phyloP scores from a whole-genome alignment of 768 basidiomycete genomes.

The Agaricus sinodeliciosus region DNA sequence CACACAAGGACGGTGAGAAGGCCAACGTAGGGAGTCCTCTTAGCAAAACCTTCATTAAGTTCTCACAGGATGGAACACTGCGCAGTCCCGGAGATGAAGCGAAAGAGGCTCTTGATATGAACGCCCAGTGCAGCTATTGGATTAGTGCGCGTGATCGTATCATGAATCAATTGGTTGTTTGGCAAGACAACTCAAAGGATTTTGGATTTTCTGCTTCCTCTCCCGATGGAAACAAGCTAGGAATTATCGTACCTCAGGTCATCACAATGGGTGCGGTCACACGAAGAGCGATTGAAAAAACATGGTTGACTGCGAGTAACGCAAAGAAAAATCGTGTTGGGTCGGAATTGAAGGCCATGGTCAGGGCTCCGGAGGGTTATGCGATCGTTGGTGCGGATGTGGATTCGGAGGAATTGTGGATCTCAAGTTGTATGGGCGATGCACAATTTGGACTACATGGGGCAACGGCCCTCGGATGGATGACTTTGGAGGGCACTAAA shows the following conservation, averaged over 20 bases:
- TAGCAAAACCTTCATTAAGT: slow-evolving; percentile 83
- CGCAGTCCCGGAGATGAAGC: slow-evolving; percentile 79
- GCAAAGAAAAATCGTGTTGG: slow-evolving; percentile 98
- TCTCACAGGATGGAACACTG: slow-evolving; percentile 80
- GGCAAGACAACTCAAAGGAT: slow-evolving; percentile 48
- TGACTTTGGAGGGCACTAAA: slow-evolving; percentile 98
- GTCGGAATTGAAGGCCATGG: slow-evolving; percentile 97
- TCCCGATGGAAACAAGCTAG: slow-evolving; percentile 48
- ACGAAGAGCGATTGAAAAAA: slow-evolving; percentile 93
- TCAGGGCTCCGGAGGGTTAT: slow-evolving; percentile 89
- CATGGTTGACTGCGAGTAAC: slow-evolving; percentile 97
- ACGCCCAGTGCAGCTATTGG: slow-evolving; percentile 96
- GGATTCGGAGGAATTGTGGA: slow-evolving; percentile 98
- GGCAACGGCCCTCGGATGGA: slow-evolving; percentile 96
- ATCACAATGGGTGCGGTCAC: slow-evolving; percentile 99
- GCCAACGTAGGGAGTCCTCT: slow-evolving; percentile 95
- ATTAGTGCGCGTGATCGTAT: slow-evolving; percentile 91
- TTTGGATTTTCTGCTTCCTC: slow-evolving; percentile 40
- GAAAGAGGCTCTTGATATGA: slow-evolving; percentile 82
- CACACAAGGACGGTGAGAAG: slow-evolving; percentile 92
- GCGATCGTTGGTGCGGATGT: slow-evolving; percentile 97
- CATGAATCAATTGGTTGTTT: slow-evolving; percentile 88
- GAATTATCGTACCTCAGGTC: slow-evolving; percentile 92
- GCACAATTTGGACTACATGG: slow-evolving; percentile 97
- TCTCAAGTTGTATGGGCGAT: slow-evolving; percentile 97